phyloP scores from a whole-genome alignment of 805 yeast genomes.

The Monosporozyma unispora region DNA sequence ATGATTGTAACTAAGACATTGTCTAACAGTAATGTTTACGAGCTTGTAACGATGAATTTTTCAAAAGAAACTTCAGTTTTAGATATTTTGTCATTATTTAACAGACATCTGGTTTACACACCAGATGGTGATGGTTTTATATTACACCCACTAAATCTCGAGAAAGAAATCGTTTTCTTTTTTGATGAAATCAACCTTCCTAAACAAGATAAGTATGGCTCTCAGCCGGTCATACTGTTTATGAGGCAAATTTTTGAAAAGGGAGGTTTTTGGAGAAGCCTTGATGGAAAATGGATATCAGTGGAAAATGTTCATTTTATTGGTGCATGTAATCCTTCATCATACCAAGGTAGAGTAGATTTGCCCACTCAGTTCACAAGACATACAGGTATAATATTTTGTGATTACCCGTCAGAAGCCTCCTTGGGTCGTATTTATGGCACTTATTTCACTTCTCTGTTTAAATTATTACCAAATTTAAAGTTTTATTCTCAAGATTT shows the following conservation, averaged over 20 bases:
- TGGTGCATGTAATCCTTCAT: slow-evolving; percentile 93
- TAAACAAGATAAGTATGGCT: slow-evolving; percentile 55
- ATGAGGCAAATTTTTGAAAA: slow-evolving; percentile 67
- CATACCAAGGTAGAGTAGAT: slow-evolving; percentile 62
- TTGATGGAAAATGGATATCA: slow-evolving; percentile 55
- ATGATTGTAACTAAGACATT: slow-evolving; percentile 75
- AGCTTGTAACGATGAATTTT: slow-evolving; percentile 64
- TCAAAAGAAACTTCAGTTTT: slow-evolving; percentile 70
- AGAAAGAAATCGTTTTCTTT: slow-evolving; percentile 70
- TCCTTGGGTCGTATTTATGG: slow-evolving; percentile 63
- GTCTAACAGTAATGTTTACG: slow-evolving; percentile 46
- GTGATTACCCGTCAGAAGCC: slow-evolving; percentile 63
- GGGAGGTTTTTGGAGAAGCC: slow-evolving; percentile 66
- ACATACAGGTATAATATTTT: slow-evolving; percentile 55
- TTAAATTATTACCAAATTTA: slow-evolving; percentile 53
- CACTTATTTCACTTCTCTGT: slow-evolving; percentile 45
- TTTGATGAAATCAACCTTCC: slow-evolving; percentile 92
- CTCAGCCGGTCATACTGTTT: slow-evolving; percentile 63
- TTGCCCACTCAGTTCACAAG: slow-evolving; percentile 56
- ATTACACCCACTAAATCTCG: slow-evolving; percentile 50
- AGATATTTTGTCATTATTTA: slow-evolving; percentile 52
- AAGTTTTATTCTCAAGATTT: slow-evolving; percentile 44
- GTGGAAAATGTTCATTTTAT: slow-evolving; percentile 64
- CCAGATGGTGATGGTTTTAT: slow-evolving; percentile 42
- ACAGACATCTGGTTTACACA: slow-evolving; percentile 60